Evolutionary conservation across 2,329 filamentous ascomycete species (phyloP), one percentile per base, ranked within the genome.

Genomic region (Diaporthe caulivora): DNA sequence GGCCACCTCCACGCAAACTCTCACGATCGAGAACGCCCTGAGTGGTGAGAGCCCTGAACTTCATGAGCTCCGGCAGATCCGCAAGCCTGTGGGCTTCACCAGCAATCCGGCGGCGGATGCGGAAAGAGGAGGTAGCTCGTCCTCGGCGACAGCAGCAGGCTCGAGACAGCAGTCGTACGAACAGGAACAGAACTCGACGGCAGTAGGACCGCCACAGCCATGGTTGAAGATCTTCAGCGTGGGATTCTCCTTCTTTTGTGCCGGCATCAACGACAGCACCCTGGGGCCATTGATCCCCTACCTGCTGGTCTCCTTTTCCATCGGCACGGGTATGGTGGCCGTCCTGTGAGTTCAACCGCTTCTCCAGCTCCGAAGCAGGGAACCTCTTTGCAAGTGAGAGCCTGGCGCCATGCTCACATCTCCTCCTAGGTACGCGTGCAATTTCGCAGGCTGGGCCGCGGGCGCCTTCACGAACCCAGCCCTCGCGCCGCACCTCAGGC

Each of bases 221-320:
- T 71, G 44, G 55, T 37, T 71, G 34, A 71, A 73, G 44, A 57
- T 70, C 18, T 70, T 87, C 49, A 88, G 88, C 55, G 86, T 88
- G 2, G 87, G 87, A 0, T 88, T 92, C 75, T 90, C 89, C 0
- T 93, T 92, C 82, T 92, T 93, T 77, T 89, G 91, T 40, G 90
- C 91, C 0, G 91, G 91, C 0, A 84, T 89, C 62, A 93, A 92
- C 72, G 91, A 93, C 78, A 91, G 91, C 42, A 91, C 87, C 74
- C 82, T 92, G 0, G 91, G 91, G 2, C 86, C 91, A 1, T 76
- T 93, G 18, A 87, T 92, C 1, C 91, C 91, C 0, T 91, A 92
- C 77, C 85, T 93, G 13, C 85, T 92, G 24, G 18, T 6, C n/a
- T 2, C 47, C 1, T 54, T 60, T 68, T 65, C 17, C 26, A 70